These are phyloP conservation scores for Talaromyces stipitatus DNA, from an alignment of 495 filamentous ascomycete species.

Conservation along the genomic window DNA sequence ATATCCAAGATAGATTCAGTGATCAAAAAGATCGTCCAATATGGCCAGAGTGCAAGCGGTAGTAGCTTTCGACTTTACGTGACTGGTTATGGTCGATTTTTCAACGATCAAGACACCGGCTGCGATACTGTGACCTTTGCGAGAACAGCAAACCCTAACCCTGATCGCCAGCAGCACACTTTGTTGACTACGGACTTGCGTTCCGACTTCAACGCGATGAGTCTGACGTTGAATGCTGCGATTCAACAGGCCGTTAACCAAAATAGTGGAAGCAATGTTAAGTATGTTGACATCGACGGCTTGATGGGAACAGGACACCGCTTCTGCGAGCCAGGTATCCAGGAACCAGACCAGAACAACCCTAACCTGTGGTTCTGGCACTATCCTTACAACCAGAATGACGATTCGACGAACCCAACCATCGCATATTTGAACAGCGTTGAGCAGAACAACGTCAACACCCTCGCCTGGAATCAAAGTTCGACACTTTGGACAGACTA, in stretches of 20 bases:
- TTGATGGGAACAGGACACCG: neutral
- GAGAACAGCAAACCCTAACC: slow-evolving; percentile 7
- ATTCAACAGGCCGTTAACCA: slow-evolving; percentile 3
- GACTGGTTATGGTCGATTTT: too few species aligned
- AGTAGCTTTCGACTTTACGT: too few species aligned
- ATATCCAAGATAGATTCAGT: too few species aligned
- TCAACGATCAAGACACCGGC: too few species aligned
- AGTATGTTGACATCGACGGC: neutral
- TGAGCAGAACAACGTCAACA: too few species aligned
- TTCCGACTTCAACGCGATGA: slow-evolving; percentile 10
- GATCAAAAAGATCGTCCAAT: too few species aligned
- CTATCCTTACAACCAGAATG: neutral
- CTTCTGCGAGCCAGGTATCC: neutral
- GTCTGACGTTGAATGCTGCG: neutral
- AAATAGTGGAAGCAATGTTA: neutral
- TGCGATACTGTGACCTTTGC: slow-evolving; percentile 12
- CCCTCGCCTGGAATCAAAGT: neutral
- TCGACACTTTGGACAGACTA: neutral
- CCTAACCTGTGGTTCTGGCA: neutral
- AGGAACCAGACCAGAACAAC: neutral
- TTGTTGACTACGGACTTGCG: slow-evolving; percentile 7
- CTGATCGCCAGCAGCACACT: slow-evolving; percentile 8
- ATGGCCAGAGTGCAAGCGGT: too few species aligned
- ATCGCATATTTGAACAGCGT: too few species aligned
- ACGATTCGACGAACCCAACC: too few species aligned